These are phyloP conservation scores for Anisodus tanguticus DNA, from an alignment of 257 asterid species.

Conservation along the genomic window DNA sequence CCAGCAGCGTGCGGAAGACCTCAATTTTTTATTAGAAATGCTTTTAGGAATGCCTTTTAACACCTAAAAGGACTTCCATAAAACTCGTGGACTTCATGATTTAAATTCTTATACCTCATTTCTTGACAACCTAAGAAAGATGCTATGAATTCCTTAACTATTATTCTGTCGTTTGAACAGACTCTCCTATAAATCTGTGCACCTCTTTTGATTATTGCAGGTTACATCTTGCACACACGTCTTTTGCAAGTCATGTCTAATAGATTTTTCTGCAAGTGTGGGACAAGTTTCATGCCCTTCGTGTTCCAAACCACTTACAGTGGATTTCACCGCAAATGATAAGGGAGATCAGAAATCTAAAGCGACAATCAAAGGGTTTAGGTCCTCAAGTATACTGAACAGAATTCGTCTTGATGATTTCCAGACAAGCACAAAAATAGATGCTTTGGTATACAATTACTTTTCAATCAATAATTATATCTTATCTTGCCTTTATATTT, in stretches of 20 bases:
- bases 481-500: not conserved
- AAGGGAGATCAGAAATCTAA: conserved; percentile 55
- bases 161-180: conserved; percentile 28
- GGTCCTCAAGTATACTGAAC: conserved; percentile 76
- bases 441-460: conserved; percentile 71
- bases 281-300: conserved; percentile 82
- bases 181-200: conserved; percentile 21
- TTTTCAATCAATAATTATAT: not conserved
- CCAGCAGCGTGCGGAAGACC: not conserved
- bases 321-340: conserved; percentile 66
- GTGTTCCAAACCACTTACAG: conserved; percentile 90
- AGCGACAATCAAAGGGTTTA: conserved; percentile 68
- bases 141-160: conserved; percentile 29
- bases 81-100: conserved; percentile 30
- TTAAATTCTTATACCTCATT: conserved; percentile 18
- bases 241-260: conserved; percentile 89
- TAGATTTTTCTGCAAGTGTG: conserved; percentile 67
- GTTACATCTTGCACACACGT: conserved; percentile 79
- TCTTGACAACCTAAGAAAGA: conserved; percentile 3
- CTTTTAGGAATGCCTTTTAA: conserved; percentile 19
- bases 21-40: not conserved
- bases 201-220: conserved; percentile 48
- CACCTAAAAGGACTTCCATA: conserved; percentile 25
- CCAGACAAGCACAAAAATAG: conserved; percentile 90
- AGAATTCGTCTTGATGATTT: conserved; percentile 66